Evolutionary conservation across 805 yeast species (phyloP).

Genomic region (Candida xyloterini): DNA sequence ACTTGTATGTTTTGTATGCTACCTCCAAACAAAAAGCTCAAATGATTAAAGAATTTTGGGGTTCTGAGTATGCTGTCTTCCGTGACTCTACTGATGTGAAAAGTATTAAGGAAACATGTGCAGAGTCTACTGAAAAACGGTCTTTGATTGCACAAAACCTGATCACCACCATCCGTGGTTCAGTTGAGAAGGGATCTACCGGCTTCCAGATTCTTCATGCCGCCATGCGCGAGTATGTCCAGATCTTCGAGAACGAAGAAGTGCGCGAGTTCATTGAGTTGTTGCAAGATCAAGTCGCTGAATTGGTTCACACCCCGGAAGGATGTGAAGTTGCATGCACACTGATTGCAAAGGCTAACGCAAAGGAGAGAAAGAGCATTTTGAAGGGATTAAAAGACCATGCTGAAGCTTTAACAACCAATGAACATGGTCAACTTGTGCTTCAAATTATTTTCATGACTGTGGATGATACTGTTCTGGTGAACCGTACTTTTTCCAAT

Average conservation of each 20-base stretch:
- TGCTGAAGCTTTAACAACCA: conserved; percentile 69
- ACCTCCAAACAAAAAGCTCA: conserved; percentile 80
- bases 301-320: conserved; percentile 91
- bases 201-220: conserved; percentile 96
- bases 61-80: conserved; percentile 90
- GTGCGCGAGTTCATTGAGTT: conserved; percentile 79
- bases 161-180: conserved; percentile 78
- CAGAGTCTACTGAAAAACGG: conserved; percentile 73
- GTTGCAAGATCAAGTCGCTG: conserved; percentile 85
- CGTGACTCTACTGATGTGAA: conserved; percentile 67
- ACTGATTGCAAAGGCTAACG: conserved; percentile 75
- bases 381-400: conserved; percentile 73
- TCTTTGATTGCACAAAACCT: conserved; percentile 71
- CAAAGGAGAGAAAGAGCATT: conserved; percentile 85
- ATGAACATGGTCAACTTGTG: conserved; percentile 84
- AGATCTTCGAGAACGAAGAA: conserved; percentile 67
- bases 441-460: conserved; percentile 75
- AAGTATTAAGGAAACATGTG: conserved; percentile 61
- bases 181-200: conserved; percentile 92
- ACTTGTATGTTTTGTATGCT: conserved; percentile 80
- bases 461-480: conserved; percentile 89
- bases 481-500: conserved; percentile 65
- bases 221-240: conserved; percentile 85
- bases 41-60: conserved; percentile 96
- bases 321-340: conserved; percentile 90